Evolutionary conservation across 768 basidiomycete genomes (phyloP), one percentile per base, ranked within the genome.

Genomic region (Boletus rubescentipes): DNA sequence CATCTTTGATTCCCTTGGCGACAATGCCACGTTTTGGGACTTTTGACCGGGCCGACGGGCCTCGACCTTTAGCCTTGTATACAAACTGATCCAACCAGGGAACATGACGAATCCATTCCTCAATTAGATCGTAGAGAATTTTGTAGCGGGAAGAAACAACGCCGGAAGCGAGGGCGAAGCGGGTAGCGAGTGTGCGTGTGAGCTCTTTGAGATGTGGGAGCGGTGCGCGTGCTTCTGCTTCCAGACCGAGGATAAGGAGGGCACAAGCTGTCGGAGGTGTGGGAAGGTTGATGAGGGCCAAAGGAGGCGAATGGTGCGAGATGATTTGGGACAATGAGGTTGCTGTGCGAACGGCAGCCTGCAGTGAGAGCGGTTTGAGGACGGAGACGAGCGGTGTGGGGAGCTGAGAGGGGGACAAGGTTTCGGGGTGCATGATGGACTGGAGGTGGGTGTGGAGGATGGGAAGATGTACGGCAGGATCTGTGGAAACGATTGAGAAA

Each of bases 101-200:
- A 4, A 92, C 75, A n/a, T 80, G 78, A 45, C 78, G 73, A 26
- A 84, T 79, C 77, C 82, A 83, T 51, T 76, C 71, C 34, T 78
- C 78, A 31, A 91, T 70, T 51, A 79, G 69, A 61, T 87, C 83
- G 62, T 84, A 84, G 29, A 89, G 67, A 35, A 74, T 59, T 66
- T 83, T 86, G 71, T 92, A 92, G 4, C 88, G 83, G 29, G 79
- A 72, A 80, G 89, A 83, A 26, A 90, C 79, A 42, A 80, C 75
- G 30, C 75, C 72, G 49, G 82, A 79, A 15, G 77, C 74, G 35
- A 78, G 73, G 34, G 79, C 76, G 57, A 80, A 75, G 38, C 79
- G 78, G 23, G 67, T 57, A 11, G 79, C 87, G 38, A 91, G 77
- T 30, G 67, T 74, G 46, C 77, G 76, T n/a, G 83, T 79, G 52